These are phyloP conservation scores for Starmera stellimalicola DNA, from an alignment of 1,139 yeast species.

Conservation along the genomic window DNA sequence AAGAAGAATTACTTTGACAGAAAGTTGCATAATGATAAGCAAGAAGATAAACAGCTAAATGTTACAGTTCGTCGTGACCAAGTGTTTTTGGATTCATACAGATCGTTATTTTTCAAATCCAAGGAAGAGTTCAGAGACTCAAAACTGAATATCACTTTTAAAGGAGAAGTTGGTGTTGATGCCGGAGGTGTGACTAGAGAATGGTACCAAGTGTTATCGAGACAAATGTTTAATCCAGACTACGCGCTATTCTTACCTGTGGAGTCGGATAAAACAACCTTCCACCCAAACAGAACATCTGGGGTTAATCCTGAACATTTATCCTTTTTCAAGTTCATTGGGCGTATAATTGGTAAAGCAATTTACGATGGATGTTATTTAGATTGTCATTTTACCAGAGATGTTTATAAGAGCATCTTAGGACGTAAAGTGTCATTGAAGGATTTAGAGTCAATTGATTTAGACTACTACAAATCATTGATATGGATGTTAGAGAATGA, in stretches of 20 bases:
- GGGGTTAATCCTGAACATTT: slow-evolving; percentile 90
- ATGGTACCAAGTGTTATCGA: slow-evolving; percentile 90
- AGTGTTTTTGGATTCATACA: slow-evolving; percentile 85
- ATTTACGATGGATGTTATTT: slow-evolving; percentile 78
- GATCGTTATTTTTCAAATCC: slow-evolving; percentile 73
- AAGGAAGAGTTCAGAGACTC: slow-evolving; percentile 68
- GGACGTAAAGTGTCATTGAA: slow-evolving; percentile 77
- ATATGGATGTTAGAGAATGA: slow-evolving; percentile 97
- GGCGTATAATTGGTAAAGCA: slow-evolving; percentile 91
- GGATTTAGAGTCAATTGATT: slow-evolving; percentile 91
- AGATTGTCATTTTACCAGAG: slow-evolving; percentile 94
- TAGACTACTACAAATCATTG: slow-evolving; percentile 85
- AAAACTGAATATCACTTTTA: slow-evolving; percentile 70
- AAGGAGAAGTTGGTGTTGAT: slow-evolving; percentile 94
- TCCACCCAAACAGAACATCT: slow-evolving; percentile 91
- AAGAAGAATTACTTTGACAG: slow-evolving; percentile 81
- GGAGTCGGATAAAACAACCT: slow-evolving; percentile 85
- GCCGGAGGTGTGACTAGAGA: slow-evolving; percentile 98
- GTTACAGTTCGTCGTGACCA: slow-evolving; percentile 79
- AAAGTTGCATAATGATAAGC: slow-evolving; percentile 43
- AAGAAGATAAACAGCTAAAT: slow-evolving; percentile 40
- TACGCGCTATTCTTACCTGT: slow-evolving; percentile 91
- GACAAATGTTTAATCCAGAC: slow-evolving; percentile 96
- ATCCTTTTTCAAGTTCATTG: slow-evolving; percentile 89
- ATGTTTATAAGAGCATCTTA: slow-evolving; percentile 81